A percentile compares a stretch with the other conserved stretches of the same genome.
Conservation (phyloP, 352 stramenopile species). For the Phytophthora aleatoria region DNA sequence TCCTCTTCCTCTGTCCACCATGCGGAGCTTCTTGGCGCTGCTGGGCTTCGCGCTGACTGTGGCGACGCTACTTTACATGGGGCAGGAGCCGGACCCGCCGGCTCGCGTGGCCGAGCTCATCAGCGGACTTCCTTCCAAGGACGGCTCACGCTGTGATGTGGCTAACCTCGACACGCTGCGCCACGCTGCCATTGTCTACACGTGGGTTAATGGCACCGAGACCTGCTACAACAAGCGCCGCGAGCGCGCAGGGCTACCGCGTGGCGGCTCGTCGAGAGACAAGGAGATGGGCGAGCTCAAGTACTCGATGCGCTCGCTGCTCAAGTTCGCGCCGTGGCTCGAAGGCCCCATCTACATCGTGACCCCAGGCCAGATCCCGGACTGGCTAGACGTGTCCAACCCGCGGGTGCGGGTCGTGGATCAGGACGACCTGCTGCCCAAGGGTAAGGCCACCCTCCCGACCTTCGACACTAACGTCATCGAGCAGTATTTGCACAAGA, state of each 20-base stretch:
- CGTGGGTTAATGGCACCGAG: constrained; percentile 86
- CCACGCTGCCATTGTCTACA: constrained; percentile 81
- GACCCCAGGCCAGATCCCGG: constrained; percentile 77
- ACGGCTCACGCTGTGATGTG: constrained; percentile 59
- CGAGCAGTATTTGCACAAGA: constrained; percentile 88
- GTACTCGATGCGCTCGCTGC: constrained; percentile 82
- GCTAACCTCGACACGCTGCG: constrained; percentile 68
- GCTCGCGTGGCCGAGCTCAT: constrained; percentile 57
- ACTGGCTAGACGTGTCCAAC: constrained; percentile 78
- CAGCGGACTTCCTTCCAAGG: constrained; percentile 31
- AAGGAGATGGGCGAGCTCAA: constrained; percentile 90
- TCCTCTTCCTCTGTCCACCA: constrained; percentile 6
- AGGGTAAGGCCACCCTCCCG: constrained; percentile 55
- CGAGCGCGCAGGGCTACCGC: constrained; percentile 50
- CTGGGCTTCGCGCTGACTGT: constrained; percentile 48
- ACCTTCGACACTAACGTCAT: constrained; percentile 88
- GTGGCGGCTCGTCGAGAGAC: constrained; percentile 69
- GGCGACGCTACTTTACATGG: constrained; percentile 54
- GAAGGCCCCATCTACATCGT: constrained; percentile 87
- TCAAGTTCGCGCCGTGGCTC: constrained; percentile 82
- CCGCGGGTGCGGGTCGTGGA: constrained; percentile 74
- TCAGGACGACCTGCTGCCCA: constrained; percentile 77
- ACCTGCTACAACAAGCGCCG: constrained; percentile 76
- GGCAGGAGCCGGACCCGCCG: constrained; percentile 54
- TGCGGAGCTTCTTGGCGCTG: constrained; percentile 63